phyloP scores from a whole-genome alignment of 1,284 basidiomycete species.

The Fomitopsis betulina region DNA sequence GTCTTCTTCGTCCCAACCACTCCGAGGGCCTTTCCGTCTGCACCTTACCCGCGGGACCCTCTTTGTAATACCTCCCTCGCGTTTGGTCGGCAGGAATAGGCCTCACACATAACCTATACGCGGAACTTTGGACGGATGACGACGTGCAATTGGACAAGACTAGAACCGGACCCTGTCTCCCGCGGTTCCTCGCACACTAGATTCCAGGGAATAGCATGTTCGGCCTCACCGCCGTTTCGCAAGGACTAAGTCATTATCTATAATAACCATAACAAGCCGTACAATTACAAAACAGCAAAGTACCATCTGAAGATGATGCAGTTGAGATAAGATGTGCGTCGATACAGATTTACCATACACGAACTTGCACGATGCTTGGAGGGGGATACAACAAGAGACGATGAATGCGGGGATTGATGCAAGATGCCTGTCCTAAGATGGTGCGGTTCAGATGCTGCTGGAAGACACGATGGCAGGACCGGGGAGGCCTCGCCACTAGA shows the following conservation, averaged over 20 bases:
- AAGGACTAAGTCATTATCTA: constrained; percentile 6
- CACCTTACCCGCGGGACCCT: not conserved
- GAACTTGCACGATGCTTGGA: not conserved
- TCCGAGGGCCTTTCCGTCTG: not conserved
- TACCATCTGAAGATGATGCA: not conserved
- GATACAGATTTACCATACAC: constrained; percentile 3
- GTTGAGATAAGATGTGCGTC: not conserved
- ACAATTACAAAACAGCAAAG: constrained; percentile 1
- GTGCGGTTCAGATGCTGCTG: constrained; percentile 18
- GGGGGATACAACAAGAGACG: not conserved
- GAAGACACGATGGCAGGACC: constrained; percentile 30
- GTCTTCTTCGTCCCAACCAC: not conserved
- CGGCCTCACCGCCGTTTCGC: not conserved
- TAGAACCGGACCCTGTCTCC: not conserved
- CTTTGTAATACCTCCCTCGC: not conserved
- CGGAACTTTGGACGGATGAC: not conserved
- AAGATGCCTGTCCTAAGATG: not conserved
- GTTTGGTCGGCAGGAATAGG: not conserved
- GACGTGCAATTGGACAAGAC: not conserved
- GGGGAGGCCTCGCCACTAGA: constrained; percentile 32
- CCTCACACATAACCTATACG: not conserved
- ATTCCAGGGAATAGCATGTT: not conserved
- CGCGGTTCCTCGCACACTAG: not conserved
- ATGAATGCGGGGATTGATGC: not conserved
- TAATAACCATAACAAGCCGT: constrained; percentile 3